phyloP scores from a whole-genome alignment of 805 yeast genomes.

The Blastobotrys americana region DNA sequence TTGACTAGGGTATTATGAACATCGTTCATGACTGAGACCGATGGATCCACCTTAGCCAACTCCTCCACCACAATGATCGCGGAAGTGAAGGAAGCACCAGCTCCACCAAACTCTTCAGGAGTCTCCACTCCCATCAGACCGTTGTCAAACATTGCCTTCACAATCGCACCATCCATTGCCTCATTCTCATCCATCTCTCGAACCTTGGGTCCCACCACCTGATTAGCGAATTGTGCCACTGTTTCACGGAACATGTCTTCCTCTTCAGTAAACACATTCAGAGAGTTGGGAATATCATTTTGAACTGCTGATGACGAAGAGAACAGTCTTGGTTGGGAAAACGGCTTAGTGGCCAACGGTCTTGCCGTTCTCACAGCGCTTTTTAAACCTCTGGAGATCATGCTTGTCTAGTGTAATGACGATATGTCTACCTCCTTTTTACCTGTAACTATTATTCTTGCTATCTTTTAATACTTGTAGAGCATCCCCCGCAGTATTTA shows the following conservation, averaged over 20 bases:
- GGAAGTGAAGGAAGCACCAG: constrained; percentile 39
- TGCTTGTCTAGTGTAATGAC: too few relatives aligned
- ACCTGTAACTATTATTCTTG: too few relatives aligned
- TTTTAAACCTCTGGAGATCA: too few relatives aligned
- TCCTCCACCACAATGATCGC: constrained; percentile 41
- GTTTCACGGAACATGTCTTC: constrained; percentile 37
- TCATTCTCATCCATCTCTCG: constrained; percentile 37
- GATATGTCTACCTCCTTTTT: too few relatives aligned
- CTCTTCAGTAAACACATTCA: constrained; percentile 34
- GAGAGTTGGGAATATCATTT: constrained; percentile 11
- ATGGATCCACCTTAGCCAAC: constrained; percentile 39
- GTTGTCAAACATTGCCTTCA: constrained; percentile 32
- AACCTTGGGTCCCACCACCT: constrained; percentile 34
- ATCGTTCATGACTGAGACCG: constrained; percentile 37
- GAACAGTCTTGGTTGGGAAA: too few relatives aligned
- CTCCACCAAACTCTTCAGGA: constrained; percentile 41
- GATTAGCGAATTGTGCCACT: constrained; percentile 35
- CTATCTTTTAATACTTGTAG: too few relatives aligned
- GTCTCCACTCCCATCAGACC: constrained; percentile 42
- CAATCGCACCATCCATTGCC: constrained; percentile 28
- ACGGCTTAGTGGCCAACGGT: too few relatives aligned
- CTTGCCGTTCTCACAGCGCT: too few relatives aligned
- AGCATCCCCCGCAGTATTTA: too few relatives aligned
- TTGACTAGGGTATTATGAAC: constrained; percentile 41
- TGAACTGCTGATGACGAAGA: background rate